Evolutionary conservation across 2,329 filamentous ascomycete species (phyloP).

Genomic region (Thyridium curvatum): DNA sequence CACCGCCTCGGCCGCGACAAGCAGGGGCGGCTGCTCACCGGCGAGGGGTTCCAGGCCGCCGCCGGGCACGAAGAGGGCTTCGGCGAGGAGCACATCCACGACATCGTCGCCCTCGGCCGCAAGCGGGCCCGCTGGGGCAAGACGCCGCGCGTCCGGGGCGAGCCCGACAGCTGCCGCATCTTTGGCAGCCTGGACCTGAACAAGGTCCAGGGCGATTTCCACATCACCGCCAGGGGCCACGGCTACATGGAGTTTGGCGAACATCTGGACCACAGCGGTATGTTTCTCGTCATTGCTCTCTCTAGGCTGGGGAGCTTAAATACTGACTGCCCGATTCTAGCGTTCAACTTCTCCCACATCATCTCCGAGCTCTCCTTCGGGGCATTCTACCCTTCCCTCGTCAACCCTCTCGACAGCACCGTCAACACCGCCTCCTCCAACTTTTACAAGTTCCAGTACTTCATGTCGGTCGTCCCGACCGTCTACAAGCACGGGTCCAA

Average conservation of each 20-base stretch:
- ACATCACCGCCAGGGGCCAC: slow-evolving; percentile 91
- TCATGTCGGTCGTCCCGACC: slow-evolving; percentile 89
- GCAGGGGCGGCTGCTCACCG: slow-evolving; percentile 48
- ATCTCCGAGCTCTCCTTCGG: slow-evolving; percentile 95
- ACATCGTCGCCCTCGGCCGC: slow-evolving; percentile 70
- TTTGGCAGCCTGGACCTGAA: slow-evolving; percentile 89
- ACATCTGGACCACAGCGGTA: slow-evolving; percentile 78
- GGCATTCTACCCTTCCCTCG: slow-evolving; percentile 88
- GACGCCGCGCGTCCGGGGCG: slow-evolving; percentile 61
- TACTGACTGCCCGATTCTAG: slow-evolving; percentile 33
- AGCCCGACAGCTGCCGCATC: slow-evolving; percentile 73
- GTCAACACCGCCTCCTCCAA: slow-evolving; percentile 66
- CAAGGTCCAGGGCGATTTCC: slow-evolving; percentile 96
- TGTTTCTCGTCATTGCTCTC: slow-evolving; percentile 22
- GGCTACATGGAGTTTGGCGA: slow-evolving; percentile 78
- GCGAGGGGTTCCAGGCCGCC: slow-evolving; percentile 49
- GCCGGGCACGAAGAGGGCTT: slow-evolving; percentile 56
- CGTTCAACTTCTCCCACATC: slow-evolving; percentile 97
- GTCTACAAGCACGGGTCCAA: slow-evolving; percentile 66
- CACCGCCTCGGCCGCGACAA: slow-evolving; percentile 53
- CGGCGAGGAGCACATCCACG: slow-evolving; percentile 80
- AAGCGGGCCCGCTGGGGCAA: slow-evolving; percentile 64
- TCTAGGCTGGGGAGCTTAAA: not conserved
- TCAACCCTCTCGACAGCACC: slow-evolving; percentile 91
- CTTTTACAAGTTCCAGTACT: slow-evolving; percentile 98